phyloP scores from a whole-genome alignment of 2,329 filamentous ascomycete species.

The Neoascochyta sp. region DNA sequence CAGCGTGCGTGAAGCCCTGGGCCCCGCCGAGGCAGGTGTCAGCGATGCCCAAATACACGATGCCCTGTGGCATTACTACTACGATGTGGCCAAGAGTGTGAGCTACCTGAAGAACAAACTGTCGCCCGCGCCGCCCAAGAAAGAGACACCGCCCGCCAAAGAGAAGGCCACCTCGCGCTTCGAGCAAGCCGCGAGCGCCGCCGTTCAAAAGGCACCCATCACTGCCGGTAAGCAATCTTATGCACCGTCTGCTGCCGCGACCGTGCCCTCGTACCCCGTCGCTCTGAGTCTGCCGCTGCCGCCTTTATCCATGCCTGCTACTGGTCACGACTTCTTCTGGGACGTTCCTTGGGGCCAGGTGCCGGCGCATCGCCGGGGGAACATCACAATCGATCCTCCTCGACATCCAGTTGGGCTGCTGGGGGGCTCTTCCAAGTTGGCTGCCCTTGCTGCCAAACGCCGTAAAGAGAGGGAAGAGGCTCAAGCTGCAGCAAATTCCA shows the following conservation, averaged over 20 bases:
- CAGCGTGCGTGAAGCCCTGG: slow-evolving; percentile 65
- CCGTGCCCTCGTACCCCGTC: slow-evolving; percentile 11
- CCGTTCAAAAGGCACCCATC: slow-evolving; percentile 39
- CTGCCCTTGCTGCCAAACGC: slow-evolving; percentile 79
- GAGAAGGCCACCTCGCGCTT: slow-evolving; percentile 44
- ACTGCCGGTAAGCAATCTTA: slow-evolving; percentile 46
- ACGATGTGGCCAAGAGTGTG: slow-evolving; percentile 82
- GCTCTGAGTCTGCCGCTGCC: slow-evolving; percentile 28
- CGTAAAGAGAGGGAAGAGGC: slow-evolving; percentile 76
- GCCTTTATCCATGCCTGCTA: slow-evolving; percentile 21
- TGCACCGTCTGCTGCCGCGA: slow-evolving; percentile 11
- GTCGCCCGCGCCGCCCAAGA: slow-evolving; percentile 17
- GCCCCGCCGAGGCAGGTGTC: slow-evolving; percentile 55
- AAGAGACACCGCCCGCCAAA: slow-evolving; percentile 32
- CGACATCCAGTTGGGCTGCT: slow-evolving; percentile 65
- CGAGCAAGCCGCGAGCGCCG: slow-evolving; percentile 43
- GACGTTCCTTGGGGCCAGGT: slow-evolving; percentile 84
- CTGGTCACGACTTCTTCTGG: slow-evolving; percentile 63
- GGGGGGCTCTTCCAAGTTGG: slow-evolving; percentile 82
- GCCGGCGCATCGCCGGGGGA: slow-evolving; percentile 60
- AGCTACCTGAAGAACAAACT: slow-evolving; percentile 67
- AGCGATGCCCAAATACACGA: slow-evolving; percentile 77
- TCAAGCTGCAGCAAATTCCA: slow-evolving; percentile 25
- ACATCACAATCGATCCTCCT: slow-evolving; percentile 59
- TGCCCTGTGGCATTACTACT: slow-evolving; percentile 92